phyloP scores from a whole-genome alignment of 164 flowering plant genomes.

The Aristolochia contorta region DNA sequence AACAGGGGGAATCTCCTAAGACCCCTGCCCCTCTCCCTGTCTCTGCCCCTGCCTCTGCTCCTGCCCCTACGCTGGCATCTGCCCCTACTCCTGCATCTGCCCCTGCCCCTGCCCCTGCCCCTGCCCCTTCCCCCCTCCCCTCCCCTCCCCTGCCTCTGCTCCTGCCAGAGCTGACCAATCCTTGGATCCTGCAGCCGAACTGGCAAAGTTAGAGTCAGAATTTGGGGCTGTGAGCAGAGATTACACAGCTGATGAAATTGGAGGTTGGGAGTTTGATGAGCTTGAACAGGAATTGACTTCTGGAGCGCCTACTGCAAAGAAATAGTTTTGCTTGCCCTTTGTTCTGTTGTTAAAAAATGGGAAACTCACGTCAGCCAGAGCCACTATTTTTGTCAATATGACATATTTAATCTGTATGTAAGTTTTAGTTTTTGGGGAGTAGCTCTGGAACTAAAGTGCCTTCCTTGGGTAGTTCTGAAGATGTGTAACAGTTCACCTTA shows the following conservation, averaged over 20 bases:
- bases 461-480: neutral
- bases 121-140: neutral
- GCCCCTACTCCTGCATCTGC: slow-evolving; percentile 7
- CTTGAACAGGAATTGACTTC: slow-evolving; percentile 69
- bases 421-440: too few relatives aligned
- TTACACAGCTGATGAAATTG: slow-evolving; percentile 70
- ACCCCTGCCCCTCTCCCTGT: neutral
- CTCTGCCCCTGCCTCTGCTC: neutral
- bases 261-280: slow-evolving; percentile 95
- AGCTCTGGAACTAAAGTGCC: neutral
- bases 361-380: too few relatives aligned
- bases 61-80: slow-evolving; percentile 4
- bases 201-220: slow-evolving; percentile 87
- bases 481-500: neutral
- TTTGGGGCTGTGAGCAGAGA: slow-evolving; percentile 61
- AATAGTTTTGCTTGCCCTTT: slow-evolving; percentile 16
- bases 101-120: neutral
- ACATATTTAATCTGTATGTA: too few relatives aligned
- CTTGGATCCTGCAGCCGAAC: slow-evolving; percentile 67
- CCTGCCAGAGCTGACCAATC: slow-evolving; percentile 23
- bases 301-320: slow-evolving; percentile 30
- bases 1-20: slow-evolving; percentile 8
- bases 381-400: too few relatives aligned
- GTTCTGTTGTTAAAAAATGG: too few relatives aligned
- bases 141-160: slow-evolving; percentile 11